These are phyloP conservation scores for Exophiala oligosperma DNA, from an alignment of 2,329 filamentous ascomycete genomes.

Conservation along the genomic window DNA sequence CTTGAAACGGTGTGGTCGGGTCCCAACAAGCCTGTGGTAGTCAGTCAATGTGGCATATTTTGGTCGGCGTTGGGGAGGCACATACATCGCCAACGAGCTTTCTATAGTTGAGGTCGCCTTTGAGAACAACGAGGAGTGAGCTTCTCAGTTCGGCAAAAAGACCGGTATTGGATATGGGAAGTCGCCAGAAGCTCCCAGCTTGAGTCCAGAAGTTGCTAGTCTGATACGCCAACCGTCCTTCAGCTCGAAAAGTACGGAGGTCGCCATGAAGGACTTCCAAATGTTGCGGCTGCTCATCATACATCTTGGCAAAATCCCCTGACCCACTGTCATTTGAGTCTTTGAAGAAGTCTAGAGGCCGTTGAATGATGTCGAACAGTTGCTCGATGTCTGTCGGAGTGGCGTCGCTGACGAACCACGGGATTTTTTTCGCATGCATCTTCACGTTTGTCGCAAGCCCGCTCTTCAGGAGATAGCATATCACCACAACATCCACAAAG, in stretches of 20 bases:
- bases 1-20: slow-evolving; percentile 23
- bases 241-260: neutral
- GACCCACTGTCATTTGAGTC: no score
- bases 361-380: slow-evolving; percentile 19
- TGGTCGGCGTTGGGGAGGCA: no score
- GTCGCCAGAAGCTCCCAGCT: neutral
- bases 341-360: no score
- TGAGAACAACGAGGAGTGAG: slow-evolving; percentile 28
- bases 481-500: slow-evolving; percentile 26
- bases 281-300: slow-evolving; percentile 6
- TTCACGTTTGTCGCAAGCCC: slow-evolving; percentile 18
- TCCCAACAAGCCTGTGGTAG: slow-evolving; percentile 18
- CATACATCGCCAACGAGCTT: slow-evolving; percentile 27
- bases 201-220: neutral
- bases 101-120: slow-evolving; percentile 31
- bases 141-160: slow-evolving; percentile 26
- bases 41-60: no score
- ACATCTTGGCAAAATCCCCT: neutral
- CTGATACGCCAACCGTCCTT: neutral
- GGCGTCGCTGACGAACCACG: slow-evolving; percentile 30
- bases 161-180: slow-evolving; percentile 1
- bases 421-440: slow-evolving; percentile 27
- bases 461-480: slow-evolving; percentile 23
- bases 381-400: slow-evolving; percentile 20
- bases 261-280: neutral